Percentiles rank a stretch among this genome's conserved stretches.
Conservation (phyloP, 2,329 filamentous ascomycete species). For the Iodosphaeria phyllophila region DNA sequence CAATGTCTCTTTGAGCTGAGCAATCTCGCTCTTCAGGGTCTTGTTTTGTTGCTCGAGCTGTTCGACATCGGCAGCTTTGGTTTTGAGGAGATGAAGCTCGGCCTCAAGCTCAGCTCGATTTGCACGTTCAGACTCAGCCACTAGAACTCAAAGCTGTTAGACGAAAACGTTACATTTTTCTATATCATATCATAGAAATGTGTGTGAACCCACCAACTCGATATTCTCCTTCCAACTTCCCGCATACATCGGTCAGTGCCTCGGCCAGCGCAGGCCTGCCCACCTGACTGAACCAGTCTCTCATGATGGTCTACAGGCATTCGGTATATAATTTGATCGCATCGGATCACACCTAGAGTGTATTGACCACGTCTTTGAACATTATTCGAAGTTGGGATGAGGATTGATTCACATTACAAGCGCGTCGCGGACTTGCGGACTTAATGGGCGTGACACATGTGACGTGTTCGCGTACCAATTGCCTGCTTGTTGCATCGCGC, state of each 20-base stretch:
- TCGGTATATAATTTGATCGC: too few relatives aligned
- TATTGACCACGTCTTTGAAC: too few relatives aligned
- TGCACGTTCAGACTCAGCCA: slow-evolving; percentile 1
- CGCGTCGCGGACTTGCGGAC: too few relatives aligned
- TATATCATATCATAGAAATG: not conserved
- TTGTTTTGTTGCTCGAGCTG: slow-evolving; percentile 22
- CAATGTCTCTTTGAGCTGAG: slow-evolving; percentile 12
- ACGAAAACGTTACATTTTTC: slow-evolving; percentile 1
- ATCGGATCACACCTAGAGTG: too few relatives aligned
- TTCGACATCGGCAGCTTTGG: slow-evolving; percentile 13
- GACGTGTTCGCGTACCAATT: too few relatives aligned
- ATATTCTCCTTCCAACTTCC: slow-evolving; percentile 9
- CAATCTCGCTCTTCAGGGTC: slow-evolving; percentile 19
- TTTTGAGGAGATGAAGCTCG: slow-evolving; percentile 17
- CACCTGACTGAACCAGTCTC: slow-evolving; percentile 11
- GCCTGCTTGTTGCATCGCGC: too few relatives aligned
- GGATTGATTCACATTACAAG: too few relatives aligned
- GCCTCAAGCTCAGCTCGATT: slow-evolving; percentile 9
- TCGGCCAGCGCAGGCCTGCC: slow-evolving; percentile 11
- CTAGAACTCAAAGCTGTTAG: slow-evolving; percentile 2
- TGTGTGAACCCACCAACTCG: slow-evolving; percentile 7
- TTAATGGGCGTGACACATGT: too few relatives aligned
- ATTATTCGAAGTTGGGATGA: too few relatives aligned
- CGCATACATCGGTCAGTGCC: slow-evolving; percentile 10
- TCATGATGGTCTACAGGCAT: too few relatives aligned